Base-by-base conservation (phyloP, 1,284 basidiomycete genomes). In the Ganoderma boninense region DNA sequence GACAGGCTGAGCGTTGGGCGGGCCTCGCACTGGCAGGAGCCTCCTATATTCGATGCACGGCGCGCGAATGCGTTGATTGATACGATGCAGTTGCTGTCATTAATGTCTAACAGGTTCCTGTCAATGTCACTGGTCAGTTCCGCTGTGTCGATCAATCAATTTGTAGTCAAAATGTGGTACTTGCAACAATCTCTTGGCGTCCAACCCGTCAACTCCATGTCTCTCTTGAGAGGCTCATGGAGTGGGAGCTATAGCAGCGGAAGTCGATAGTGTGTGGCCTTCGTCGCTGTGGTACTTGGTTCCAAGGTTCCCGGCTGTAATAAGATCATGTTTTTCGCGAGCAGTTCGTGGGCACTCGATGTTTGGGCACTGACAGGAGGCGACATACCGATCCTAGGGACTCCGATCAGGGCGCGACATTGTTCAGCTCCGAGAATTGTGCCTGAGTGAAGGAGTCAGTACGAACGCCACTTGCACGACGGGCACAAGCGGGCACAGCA, bases 281-380 rank as follows among this genome's bases (percentile, higher is more conserved):
- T 32, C 29, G 4, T 32, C 29, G 29, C 32, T 16, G 20, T 20
- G 4, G 14, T 16, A 1, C 1, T 8, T 40, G 14, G 32, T 18
- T n/a, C 0, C 32, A 40, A 38, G 20, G 3, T 8, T 20, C 32
- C 29, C 46, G n/a, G n/a, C n/a, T n/a, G n/a, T n/a, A n/a, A n/a
- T n/a, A 7, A 11, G 6, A 11, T 23, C 20, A 32, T 32, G 29
- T 32, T 32, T 59, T 8, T 4, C 20, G 14, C 38, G 57, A 29
- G 16, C 35, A 38, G 57, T 35, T 59, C 38, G 32, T 38, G 18
- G 57, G 5, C 6, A 16, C 29, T 38, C 20, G n/a, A 18, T 13
- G 29, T 26, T 52, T 64, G 54, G 64, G 64, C 64, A 54, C 40
- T 65, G 64, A 65, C 64, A 59, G 43, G 56, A 52, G 57, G 43